phyloP scores from a whole-genome alignment of 108 stramenopile species.

The Pinguiococcus pyrenoidosus region DNA sequence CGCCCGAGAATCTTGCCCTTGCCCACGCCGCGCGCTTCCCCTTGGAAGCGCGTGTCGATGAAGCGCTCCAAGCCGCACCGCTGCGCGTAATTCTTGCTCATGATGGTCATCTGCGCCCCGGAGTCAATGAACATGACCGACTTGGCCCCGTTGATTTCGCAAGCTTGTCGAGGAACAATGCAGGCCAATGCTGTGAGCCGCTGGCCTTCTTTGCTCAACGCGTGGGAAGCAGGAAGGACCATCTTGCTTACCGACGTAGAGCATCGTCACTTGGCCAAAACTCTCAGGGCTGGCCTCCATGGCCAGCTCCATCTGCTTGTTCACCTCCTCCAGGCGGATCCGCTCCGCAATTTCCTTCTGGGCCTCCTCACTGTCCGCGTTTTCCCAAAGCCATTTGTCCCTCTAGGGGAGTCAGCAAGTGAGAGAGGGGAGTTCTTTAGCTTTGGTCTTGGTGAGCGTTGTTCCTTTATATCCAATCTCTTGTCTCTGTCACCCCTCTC shows the following conservation, averaged over 20 bases:
- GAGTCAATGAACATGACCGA: slow-evolving; percentile 44
- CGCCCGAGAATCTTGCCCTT: slow-evolving; percentile 79
- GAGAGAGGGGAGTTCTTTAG: not conserved
- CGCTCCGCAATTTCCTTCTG: not conserved
- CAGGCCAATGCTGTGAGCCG: too few relatives aligned
- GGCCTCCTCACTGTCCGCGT: not conserved
- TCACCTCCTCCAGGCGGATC: slow-evolving; percentile 16
- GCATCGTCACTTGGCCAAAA: slow-evolving; percentile 81
- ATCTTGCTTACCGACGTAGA: slow-evolving; percentile 50
- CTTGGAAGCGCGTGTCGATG: slow-evolving; percentile 68
- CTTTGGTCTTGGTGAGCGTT: not conserved
- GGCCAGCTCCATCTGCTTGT: slow-evolving; percentile 34
- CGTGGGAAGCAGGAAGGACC: not conserved
- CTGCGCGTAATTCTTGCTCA: slow-evolving; percentile 58
- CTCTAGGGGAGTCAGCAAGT: not conserved
- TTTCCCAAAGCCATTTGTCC: not conserved
- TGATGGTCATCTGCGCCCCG: slow-evolving; percentile 85
- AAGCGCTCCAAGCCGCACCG: slow-evolving; percentile 59
- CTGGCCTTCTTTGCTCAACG: too few relatives aligned
- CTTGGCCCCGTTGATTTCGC: not conserved
- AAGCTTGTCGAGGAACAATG: too few relatives aligned
- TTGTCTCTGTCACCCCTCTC: slow-evolving; percentile 8
- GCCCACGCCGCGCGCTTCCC: slow-evolving; percentile 78
- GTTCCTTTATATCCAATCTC: not conserved
- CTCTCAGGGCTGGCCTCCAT: slow-evolving; percentile 87